Evolutionary conservation across 208 protist species (phyloP).

Genomic region (Wallacemonas sp.): DNA sequence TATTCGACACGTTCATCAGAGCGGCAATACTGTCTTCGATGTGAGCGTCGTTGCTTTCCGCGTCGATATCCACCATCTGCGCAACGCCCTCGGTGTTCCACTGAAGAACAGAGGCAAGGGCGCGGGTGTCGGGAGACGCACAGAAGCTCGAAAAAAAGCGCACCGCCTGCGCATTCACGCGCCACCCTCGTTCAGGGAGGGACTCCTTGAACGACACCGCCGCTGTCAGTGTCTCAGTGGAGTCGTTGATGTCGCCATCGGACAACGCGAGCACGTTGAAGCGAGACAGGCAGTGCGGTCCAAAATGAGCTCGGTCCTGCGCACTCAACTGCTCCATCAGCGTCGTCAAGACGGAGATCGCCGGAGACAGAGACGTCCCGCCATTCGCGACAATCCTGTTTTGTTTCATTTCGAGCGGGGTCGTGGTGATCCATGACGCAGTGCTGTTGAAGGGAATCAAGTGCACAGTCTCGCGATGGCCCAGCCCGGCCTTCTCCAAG

Average conservation of each 20-base stretch:
- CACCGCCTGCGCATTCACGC: constrained; percentile 2
- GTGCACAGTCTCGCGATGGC: neutral
- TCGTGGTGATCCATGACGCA: neutral
- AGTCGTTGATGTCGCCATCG: neutral
- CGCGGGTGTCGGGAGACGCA: neutral
- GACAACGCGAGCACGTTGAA: neutral
- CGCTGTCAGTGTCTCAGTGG: neutral
- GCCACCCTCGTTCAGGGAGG: neutral
- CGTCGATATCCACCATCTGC: neutral
- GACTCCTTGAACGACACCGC: neutral
- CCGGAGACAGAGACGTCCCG: neutral
- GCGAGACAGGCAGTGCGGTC: neutral
- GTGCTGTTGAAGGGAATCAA: neutral
- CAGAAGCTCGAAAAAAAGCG: neutral
- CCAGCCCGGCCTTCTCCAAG: neutral
- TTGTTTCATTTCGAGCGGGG: neutral
- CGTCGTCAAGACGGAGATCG: neutral
- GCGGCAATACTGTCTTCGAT: no score
- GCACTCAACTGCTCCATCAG: neutral
- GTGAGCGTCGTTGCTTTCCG: no score
- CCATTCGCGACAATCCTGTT: neutral
- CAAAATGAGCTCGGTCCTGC: neutral
- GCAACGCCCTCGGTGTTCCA: constrained; percentile 1
- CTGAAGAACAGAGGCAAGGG: neutral
- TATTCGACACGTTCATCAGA: no score